Evolutionary conservation across 768 basidiomycete genomes (phyloP), one percentile per base, ranked within the genome.

Genomic region (Lactarius indigo): DNA sequence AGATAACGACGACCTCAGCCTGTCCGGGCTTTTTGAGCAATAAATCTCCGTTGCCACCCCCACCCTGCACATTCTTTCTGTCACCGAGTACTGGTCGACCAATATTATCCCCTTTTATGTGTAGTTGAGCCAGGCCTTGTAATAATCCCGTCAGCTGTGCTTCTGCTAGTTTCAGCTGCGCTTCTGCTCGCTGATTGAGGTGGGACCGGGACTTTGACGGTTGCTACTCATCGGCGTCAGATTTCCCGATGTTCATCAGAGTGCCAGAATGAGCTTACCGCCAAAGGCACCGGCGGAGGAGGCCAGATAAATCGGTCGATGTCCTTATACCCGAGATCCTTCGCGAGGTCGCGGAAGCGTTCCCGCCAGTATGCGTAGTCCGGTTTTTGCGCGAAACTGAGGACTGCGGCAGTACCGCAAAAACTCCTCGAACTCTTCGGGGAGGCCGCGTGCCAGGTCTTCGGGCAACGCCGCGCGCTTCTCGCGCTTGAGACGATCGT

Each of bases 391-490:
- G 80, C 77, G 73, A 91, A 92, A 56, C 82, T 81, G 74, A 92
- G 78, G 74, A n/a, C 83, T 81, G 57, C 91, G 80, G 71, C 87
- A 89, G 74, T 90, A 91, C 61, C 84, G 78, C 61, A 92, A 77
- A 68, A 92, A 90, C 59, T 90, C 89, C 75, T 92, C 90, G 65
- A 92, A 92, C 71, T 85, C 86, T 3, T 78, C 78, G 0, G 90
- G 90, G 33, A 92, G 76, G 20, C 87, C 86, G 56, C 82, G 82
- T 66, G 89, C 92, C 30, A 92, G 79, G 44, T 85, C 83, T 70
- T 90, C 88, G 35, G 89, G 85, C 0, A 78, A 79, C 1, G 88
- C 85, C 41, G 73, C 75, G 52, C 79, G 79, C 74, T 92, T 92
- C 65, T 84, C 85, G n/a, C 80, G 81, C 62, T 87, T 91, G 18